A percentile compares a stretch with the other conserved stretches of the same genome.
These are phyloP conservation scores for Akanthomyces uredinophilus DNA, from an alignment of 2,329 filamentous ascomycete genomes.

Conservation along the genomic window DNA sequence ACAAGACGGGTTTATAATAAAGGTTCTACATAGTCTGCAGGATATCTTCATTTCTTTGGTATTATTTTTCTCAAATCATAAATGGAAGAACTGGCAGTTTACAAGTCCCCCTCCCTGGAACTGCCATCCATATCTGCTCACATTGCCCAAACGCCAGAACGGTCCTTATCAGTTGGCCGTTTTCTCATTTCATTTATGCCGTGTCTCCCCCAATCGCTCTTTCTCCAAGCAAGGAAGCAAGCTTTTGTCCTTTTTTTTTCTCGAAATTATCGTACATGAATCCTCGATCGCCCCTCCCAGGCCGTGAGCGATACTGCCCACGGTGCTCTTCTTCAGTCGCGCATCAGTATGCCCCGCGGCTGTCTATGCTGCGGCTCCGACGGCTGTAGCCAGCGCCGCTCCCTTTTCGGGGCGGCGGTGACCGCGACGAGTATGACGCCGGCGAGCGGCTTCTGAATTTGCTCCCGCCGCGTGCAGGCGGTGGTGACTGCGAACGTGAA, in stretches of 20 bases:
- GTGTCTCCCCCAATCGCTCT: neutral
- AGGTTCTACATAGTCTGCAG: no score
- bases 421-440: slow-evolving; percentile 43
- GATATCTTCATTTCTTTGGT: neutral
- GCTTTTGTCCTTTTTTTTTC: neutral
- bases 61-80: neutral
- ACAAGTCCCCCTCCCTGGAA: neutral
- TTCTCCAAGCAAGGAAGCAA: neutral
- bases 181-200: neutral
- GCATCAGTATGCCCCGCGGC: slow-evolving; percentile 30
- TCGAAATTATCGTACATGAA: neutral
- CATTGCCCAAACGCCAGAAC: neutral
- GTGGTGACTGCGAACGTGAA: slow-evolving; percentile 18
- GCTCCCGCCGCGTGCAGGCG: slow-evolving; percentile 22
- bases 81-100: neutral
- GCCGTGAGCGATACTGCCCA: neutral
- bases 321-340: neutral
- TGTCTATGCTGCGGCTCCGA: slow-evolving; percentile 40
- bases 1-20: neutral
- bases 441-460: slow-evolving; percentile 43
- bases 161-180: neutral
- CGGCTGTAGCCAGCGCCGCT: slow-evolving; percentile 32
- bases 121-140: neutral
- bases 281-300: no score
- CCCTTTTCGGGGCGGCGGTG: slow-evolving; percentile 35